These are phyloP conservation scores for Gossypium herbaceum DNA, from an alignment of 345 rosid species.

Conservation along the genomic window DNA sequence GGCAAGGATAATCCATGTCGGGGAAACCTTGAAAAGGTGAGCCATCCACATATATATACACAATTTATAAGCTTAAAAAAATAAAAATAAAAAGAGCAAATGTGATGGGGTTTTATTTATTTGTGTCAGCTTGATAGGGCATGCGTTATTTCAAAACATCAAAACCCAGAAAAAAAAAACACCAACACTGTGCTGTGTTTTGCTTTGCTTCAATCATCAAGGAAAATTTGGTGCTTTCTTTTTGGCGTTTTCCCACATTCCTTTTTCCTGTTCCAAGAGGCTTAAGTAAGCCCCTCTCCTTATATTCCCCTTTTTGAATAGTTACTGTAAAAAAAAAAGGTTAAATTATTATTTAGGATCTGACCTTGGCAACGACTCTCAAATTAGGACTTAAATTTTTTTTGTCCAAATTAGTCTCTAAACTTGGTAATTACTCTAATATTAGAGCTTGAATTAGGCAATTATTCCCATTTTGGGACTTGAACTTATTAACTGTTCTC, in stretches of 20 bases:
- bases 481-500: too few species aligned
- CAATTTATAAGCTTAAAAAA: not conserved
- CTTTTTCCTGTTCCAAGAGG: not conserved
- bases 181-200: not conserved
- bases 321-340: too few species aligned
- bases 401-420: rapidly evolving
- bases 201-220: conserved; percentile 17
- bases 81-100: conserved; percentile 28
- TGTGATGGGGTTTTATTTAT: not conserved
- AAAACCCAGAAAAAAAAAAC: not conserved
- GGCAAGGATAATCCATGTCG: conserved; percentile 53
- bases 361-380: too few species aligned
- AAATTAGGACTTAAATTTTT: too few species aligned
- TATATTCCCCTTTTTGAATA: too few species aligned
- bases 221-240: conserved; percentile 14
- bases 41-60: not conserved
- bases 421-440: too few species aligned
- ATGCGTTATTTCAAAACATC: conserved; percentile 34
- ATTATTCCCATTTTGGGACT: too few species aligned
- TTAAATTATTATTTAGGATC: too few species aligned
- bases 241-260: conserved; percentile 32
- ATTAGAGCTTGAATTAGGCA: too few species aligned
- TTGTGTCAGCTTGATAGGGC: conserved; percentile 35
- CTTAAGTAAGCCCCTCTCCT: too few species aligned
- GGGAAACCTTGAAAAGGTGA: conserved; percentile 49